Conservation (phyloP, 495 filamentous ascomycete species). For the Neurospora tetraspora region DNA sequence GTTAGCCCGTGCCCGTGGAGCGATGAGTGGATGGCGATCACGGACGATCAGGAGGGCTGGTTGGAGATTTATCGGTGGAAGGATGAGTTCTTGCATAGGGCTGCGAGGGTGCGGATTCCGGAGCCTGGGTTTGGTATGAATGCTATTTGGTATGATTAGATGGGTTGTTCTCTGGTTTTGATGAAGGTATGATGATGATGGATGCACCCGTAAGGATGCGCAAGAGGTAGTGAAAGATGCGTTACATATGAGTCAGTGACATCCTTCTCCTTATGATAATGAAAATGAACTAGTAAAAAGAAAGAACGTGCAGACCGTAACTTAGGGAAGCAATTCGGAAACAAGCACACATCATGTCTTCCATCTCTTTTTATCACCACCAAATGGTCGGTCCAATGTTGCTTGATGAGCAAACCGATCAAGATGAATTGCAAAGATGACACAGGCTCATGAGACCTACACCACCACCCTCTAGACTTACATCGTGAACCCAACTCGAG, state of each 20-base stretch:
- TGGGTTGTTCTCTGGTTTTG: neutral
- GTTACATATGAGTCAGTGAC: neutral
- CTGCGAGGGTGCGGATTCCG: constrained; percentile 61
- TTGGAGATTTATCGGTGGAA: constrained; percentile 79
- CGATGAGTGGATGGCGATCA: constrained; percentile 77
- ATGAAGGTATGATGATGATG: neutral
- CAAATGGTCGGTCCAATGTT: neutral
- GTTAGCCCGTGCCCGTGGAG: constrained; percentile 70
- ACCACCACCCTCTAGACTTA: no score
- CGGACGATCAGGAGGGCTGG: constrained; percentile 74
- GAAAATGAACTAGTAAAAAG: neutral
- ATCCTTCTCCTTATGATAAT: neutral
- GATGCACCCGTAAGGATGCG: neutral
- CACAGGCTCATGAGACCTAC: no score
- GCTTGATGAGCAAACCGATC: no score
- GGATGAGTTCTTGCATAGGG: constrained; percentile 65
- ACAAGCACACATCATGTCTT: neutral
- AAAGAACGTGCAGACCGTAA: neutral
- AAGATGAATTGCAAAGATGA: no score
- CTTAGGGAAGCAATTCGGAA: neutral
- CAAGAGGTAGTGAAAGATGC: neutral
- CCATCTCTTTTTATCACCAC: neutral
- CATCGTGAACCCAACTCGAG: no score
- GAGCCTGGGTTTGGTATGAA: constrained; percentile 86
- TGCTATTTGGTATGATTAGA: constrained; percentile 78